These are phyloP conservation scores for Eucalyptus grandis DNA, from an alignment of 345 rosid genomes.

Conservation along the genomic window DNA sequence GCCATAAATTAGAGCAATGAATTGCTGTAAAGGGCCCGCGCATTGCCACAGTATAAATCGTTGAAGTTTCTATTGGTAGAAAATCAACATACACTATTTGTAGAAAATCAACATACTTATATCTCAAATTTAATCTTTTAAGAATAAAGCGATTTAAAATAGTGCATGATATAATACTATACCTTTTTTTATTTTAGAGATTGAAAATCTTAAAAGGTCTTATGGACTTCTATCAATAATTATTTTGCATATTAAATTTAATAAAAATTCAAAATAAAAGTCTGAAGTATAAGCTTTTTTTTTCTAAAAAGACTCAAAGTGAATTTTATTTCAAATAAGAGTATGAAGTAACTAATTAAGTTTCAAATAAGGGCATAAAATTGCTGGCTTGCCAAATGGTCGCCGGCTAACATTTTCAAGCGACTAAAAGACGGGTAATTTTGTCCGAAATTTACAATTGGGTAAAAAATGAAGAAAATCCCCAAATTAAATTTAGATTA, in stretches of 20 bases:
- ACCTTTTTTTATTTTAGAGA: too few species aligned
- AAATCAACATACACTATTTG: neutral
- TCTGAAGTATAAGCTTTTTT: accelerated
- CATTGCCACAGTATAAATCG: neutral
- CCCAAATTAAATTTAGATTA: neutral
- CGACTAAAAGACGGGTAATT: too few species aligned
- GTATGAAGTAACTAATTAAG: neutral
- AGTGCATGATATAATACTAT: neutral
- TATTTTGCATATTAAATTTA: too few species aligned
- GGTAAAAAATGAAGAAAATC: neutral
- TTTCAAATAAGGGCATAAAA: neutral
- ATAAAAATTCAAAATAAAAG: too few species aligned
- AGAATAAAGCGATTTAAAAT: neutral
- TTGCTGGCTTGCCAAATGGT: too few species aligned
- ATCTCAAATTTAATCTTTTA: neutral
- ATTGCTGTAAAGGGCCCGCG: neutral
- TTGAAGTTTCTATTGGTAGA: neutral
- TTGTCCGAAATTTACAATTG: too few species aligned
- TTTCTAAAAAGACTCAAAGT: neutral
- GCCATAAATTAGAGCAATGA: neutral
- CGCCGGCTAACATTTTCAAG: too few species aligned
- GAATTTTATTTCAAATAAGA: accelerated
- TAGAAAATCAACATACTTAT: neutral
- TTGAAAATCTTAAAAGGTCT: neutral
- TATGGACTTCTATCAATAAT: neutral